Base-by-base conservation (phyloP, 1,284 basidiomycete genomes). In the Papiliotrema laurentii region DNA sequence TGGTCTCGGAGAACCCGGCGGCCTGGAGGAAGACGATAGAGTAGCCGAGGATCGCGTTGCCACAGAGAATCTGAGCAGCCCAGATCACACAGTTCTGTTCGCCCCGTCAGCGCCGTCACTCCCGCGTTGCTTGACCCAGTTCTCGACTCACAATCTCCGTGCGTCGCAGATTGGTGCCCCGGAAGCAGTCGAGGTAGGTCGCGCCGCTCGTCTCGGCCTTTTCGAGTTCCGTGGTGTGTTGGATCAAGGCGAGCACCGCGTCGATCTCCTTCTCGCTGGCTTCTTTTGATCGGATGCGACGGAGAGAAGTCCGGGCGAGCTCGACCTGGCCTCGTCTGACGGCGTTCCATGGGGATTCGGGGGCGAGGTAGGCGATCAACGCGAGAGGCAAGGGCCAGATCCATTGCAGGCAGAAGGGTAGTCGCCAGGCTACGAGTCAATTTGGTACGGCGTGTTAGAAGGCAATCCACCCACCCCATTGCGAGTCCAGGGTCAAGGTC, bases 311-410 rank as follows among this genome's bases (percentile, higher is more conserved):
- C 39, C 51, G 33, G 49, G 66, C 46, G 43, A 53, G 11, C 2
- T 63, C 67, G 13, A 47, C 30, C 27, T 56, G 53, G 13, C 59
- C 60, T 22, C 62, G 49, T 45, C 69, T 58, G 11, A 71, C 66
- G 9, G 61, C 51, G 51, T 59, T 64, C 64, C 66, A 72, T 1
- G 68, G 70, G 0, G 66, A 69, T 37, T 69, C 63, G 22, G 71
- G 69, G 9, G 60, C 56, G 35, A 66, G 56, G 44, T 55, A 65
- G 27, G 49, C 72, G 43, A 64, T 56, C 39, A 67, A 46, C 56
- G 75, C 55, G 16, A 73, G 58, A 5, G 67, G 64, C 5, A 61
- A 53, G 10, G 65, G 60, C 74, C 74, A 71, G 30, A 75, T 49
- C 72, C 73, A 76, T 61, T 41, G 62, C 22, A 58, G 45, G 19